phyloP scores from a whole-genome alignment of 2,329 filamentous ascomycete species.

The Myriosclerotinia curreyana region DNA sequence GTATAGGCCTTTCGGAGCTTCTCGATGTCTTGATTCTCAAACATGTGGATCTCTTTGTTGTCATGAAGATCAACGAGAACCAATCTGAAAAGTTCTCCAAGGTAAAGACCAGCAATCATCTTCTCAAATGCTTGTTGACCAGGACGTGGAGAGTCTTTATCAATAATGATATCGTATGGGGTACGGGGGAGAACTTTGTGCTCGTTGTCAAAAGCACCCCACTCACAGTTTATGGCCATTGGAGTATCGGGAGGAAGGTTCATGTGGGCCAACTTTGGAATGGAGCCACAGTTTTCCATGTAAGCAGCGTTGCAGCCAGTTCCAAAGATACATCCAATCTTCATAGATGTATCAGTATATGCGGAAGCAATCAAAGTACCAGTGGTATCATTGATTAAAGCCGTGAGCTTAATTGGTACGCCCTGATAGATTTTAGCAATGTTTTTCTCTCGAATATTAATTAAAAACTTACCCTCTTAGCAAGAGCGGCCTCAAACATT shows the following conservation, averaged over 20 bases:
- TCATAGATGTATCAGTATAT: slow-evolving; percentile 92
- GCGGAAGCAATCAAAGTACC: slow-evolving; percentile 94
- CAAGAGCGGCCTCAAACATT: slow-evolving; percentile 76
- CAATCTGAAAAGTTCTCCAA: slow-evolving; percentile 91
- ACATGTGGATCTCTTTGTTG: slow-evolving; percentile 70
- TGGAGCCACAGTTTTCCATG: slow-evolving; percentile 87
- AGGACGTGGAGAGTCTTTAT: slow-evolving; percentile 86
- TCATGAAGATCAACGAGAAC: slow-evolving; percentile 83
- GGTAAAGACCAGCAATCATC: slow-evolving; percentile 93
- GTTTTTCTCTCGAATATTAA: background rate
- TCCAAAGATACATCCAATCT: slow-evolving; percentile 96
- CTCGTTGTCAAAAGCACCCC: slow-evolving; percentile 95
- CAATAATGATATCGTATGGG: slow-evolving; percentile 80
- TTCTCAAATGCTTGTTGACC: slow-evolving; percentile 97
- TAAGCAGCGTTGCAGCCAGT: slow-evolving; percentile 98
- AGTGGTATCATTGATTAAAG: slow-evolving; percentile 96
- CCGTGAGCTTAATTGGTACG: slow-evolving; percentile 87
- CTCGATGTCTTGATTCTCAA: slow-evolving; percentile 77
- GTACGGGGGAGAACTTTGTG: slow-evolving; percentile 83
- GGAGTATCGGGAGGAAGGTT: slow-evolving; percentile 79
- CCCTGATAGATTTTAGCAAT: slow-evolving; percentile 51
- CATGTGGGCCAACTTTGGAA: slow-evolving; percentile 90
- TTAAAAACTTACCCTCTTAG: slow-evolving; percentile 55
- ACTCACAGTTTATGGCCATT: slow-evolving; percentile 97
- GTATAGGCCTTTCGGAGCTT: slow-evolving; percentile 82